Conservation (phyloP, 2,329 filamentous ascomycete genomes). For the Ceratocystis albifundus region DNA sequence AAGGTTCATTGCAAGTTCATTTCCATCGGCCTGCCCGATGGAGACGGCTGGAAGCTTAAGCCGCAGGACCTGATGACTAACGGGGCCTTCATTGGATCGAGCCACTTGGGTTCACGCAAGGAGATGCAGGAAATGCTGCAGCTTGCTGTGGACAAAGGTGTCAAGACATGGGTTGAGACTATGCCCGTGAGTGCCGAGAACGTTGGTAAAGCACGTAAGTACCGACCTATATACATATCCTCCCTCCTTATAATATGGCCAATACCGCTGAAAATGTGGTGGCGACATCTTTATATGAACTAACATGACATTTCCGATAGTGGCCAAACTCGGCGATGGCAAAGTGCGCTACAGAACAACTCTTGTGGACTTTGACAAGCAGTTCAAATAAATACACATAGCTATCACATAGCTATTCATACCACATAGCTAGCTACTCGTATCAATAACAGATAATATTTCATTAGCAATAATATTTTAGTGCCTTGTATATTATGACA, state of each 20-base stretch:
- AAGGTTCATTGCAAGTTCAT: constrained; percentile 75
- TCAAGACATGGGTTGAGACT: constrained; percentile 60
- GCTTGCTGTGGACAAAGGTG: constrained; percentile 55
- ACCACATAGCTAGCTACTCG: no score
- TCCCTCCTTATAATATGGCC: not conserved
- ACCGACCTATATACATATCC: not conserved
- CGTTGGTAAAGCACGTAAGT: constrained; percentile 20
- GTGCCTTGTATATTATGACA: constrained; percentile 1
- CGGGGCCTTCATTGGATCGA: constrained; percentile 59
- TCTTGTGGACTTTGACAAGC: constrained; percentile 25
- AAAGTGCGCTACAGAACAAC: constrained; percentile 26
- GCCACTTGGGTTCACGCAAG: constrained; percentile 56
- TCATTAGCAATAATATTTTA: not conserved
- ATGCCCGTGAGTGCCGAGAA: constrained; percentile 63
- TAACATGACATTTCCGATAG: constrained; percentile 13
- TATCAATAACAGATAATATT: not conserved
- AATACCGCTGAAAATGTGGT: not conserved
- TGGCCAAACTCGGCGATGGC: constrained; percentile 14
- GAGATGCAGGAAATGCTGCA: constrained; percentile 64
- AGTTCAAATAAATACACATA: constrained; percentile 22
- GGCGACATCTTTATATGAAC: not conserved
- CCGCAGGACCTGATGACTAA: constrained; percentile 66
- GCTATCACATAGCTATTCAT: not conserved
- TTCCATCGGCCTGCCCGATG: constrained; percentile 68
- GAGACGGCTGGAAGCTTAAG: constrained; percentile 57